phyloP scores from a whole-genome alignment of 2,329 filamentous ascomycete genomes.

The Chrysoporthe cubensis region DNA sequence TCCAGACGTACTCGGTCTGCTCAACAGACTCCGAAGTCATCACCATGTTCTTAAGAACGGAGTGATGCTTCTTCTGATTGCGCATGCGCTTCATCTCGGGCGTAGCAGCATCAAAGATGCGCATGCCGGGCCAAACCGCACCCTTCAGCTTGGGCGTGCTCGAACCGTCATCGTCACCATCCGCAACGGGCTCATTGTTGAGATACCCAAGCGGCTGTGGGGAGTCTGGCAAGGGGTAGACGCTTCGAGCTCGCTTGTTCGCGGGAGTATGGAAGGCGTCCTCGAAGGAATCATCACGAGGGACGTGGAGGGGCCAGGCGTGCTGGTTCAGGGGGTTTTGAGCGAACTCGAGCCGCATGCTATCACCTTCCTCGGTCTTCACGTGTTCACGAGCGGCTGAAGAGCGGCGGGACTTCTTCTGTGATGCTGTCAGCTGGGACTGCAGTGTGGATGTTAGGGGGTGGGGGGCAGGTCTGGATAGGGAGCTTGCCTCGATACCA shows the following conservation, averaged over 20 bases:
- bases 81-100: conserved; percentile 73
- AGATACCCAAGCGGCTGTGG: conserved; percentile 12
- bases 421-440: not conserved
- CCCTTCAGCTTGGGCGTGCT: conserved; percentile 64
- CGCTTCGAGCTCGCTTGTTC: conserved; percentile 4
- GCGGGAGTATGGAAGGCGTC: conserved; percentile 13
- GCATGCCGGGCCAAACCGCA: conserved; percentile 77
- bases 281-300: conserved; percentile 9
- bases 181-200: conserved; percentile 31
- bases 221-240: conserved; percentile 18
- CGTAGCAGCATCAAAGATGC: conserved; percentile 79
- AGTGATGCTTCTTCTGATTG: conserved; percentile 78
- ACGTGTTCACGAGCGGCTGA: not conserved
- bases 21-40: conserved; percentile 66
- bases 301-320: conserved; percentile 16
- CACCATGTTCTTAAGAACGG: conserved; percentile 69
- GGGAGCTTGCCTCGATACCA: conserved; percentile 10
- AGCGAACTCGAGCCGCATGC: not conserved
- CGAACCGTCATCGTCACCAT: conserved; percentile 35
- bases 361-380: conserved; percentile 17
- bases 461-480: not conserved
- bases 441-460: not conserved
- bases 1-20: conserved; percentile 68
- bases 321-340: conserved; percentile 20
- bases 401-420: conserved; percentile 14